Percentiles rank a stretch among this genome's conserved stretches.
Evolutionary conservation across 176 grass and related monocot species (phyloP).

Genomic region (Pontederia paniculata): DNA sequence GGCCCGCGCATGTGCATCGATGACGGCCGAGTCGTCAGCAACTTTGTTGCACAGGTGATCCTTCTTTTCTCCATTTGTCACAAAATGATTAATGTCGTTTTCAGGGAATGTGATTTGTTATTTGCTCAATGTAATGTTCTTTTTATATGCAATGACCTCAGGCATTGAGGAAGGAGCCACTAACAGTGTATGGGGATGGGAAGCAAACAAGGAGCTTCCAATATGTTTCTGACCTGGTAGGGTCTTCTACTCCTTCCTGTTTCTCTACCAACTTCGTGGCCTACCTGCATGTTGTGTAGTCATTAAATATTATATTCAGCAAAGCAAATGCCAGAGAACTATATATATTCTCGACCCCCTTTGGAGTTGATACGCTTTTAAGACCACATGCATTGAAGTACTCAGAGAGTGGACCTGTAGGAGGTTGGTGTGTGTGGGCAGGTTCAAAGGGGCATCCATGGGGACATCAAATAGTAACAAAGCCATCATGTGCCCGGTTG

Average conservation of each 20-base stretch:
- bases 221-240: constrained; percentile 93
- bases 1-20: constrained; percentile 94
- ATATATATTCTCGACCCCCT: too few relatives aligned
- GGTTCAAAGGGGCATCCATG: too few relatives aligned
- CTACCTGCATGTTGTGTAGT: not conserved
- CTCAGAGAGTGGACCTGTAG: not conserved
- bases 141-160: constrained; percentile 14
- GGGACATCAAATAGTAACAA: too few relatives aligned
- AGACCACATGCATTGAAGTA: too few relatives aligned
- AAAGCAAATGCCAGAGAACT: too few relatives aligned
- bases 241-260: constrained; percentile 6
- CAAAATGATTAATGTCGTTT: not conserved
- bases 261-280: constrained; percentile 14
- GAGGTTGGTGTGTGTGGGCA: too few relatives aligned
- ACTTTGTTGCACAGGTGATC: constrained; percentile 82
- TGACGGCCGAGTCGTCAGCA: constrained; percentile 91
- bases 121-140: not conserved
- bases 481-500: too few relatives aligned
- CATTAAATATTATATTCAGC: too few relatives aligned
- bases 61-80: not conserved
- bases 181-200: constrained; percentile 92
- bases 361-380: too few relatives aligned
- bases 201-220: constrained; percentile 99
- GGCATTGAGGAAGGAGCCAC: constrained; percentile 82
- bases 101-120: not conserved